A percentile compares a stretch with the other conserved stretches of the same genome.
Evolutionary conservation across 2,329 filamentous ascomycete genomes (phyloP).

Genomic region (Scytalidium lignicola): DNA sequence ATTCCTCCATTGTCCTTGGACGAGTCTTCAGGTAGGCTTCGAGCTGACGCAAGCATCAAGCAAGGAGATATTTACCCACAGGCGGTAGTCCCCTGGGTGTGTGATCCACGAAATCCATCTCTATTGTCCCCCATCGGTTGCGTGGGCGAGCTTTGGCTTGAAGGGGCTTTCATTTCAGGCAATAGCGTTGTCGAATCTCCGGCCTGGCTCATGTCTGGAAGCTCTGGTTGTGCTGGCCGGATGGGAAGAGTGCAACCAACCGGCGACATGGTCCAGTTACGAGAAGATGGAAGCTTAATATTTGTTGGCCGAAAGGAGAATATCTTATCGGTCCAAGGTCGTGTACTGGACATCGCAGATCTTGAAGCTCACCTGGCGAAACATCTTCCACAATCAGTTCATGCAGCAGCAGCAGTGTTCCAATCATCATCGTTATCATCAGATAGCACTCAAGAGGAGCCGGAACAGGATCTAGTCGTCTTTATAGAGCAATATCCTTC

Average conservation of each 20-base stretch:
- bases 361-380: constrained; percentile 33
- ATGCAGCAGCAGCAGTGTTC: constrained; percentile 24
- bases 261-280: constrained; percentile 25
- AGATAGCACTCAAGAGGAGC: constrained; percentile 1
- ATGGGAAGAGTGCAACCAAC: constrained; percentile 21
- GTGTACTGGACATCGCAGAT: constrained; percentile 34
- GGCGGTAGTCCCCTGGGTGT: constrained; percentile 29
- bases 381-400: constrained; percentile 28
- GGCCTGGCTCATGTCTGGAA: constrained; percentile 31
- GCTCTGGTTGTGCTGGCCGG: constrained; percentile 25
- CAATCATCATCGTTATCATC: constrained; percentile 8
- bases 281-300: constrained; percentile 20
- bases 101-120: constrained; percentile 26
- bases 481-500: constrained; percentile 29
- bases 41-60: constrained; percentile 13
- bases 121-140: constrained; percentile 36
- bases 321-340: constrained; percentile 27
- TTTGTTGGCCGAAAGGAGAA: constrained; percentile 26
- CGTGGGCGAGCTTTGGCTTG: constrained; percentile 35
- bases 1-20: constrained; percentile 31
- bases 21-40: constrained; percentile 15
- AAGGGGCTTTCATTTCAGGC: constrained; percentile 29
- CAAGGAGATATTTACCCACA: constrained; percentile 30
- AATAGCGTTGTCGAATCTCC: constrained; percentile 25
- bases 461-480: constrained; percentile 20